phyloP scores from a whole-genome alignment of 2,329 filamentous ascomycete genomes.

The Fusarium verrucosum region DNA sequence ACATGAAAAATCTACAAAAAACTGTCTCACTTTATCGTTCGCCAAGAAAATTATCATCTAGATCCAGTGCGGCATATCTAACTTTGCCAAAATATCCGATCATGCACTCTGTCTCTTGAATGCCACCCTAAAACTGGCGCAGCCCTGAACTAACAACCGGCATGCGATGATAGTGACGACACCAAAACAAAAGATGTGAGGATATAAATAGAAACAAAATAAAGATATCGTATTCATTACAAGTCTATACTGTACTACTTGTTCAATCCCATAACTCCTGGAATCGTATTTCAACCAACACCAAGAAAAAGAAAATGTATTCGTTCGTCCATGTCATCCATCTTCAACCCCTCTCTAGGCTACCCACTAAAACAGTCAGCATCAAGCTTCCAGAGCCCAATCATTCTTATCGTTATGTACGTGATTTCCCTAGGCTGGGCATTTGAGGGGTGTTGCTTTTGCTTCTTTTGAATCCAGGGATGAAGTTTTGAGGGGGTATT shows the following conservation, averaged over 20 bases:
- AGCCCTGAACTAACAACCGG: too few species aligned
- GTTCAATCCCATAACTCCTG: neutral
- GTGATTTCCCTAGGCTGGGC: neutral
- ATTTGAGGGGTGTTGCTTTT: neutral
- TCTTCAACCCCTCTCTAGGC: neutral
- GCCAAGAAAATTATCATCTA: neutral
- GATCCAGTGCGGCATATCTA: neutral
- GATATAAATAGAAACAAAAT: neutral
- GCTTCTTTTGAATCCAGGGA: neutral
- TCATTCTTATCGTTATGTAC: neutral
- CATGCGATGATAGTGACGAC: too few species aligned
- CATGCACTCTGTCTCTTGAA: too few species aligned
- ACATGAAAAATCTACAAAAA: neutral
- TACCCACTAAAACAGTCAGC: neutral
- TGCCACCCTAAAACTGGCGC: neutral
- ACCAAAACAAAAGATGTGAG: neutral
- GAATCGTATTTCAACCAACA: neutral
- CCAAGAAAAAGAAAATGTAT: too few species aligned
- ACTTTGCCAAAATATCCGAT: too few species aligned
- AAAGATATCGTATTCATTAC: neutral
- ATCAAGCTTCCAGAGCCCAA: constrained; percentile 39
- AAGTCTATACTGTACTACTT: too few species aligned
- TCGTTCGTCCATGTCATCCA: neutral
- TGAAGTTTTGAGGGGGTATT: neutral
- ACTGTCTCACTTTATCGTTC: neutral